These are phyloP conservation scores for Arthrobotrys sphaeroides DNA, from an alignment of 2,329 filamentous ascomycete species.

Conservation along the genomic window DNA sequence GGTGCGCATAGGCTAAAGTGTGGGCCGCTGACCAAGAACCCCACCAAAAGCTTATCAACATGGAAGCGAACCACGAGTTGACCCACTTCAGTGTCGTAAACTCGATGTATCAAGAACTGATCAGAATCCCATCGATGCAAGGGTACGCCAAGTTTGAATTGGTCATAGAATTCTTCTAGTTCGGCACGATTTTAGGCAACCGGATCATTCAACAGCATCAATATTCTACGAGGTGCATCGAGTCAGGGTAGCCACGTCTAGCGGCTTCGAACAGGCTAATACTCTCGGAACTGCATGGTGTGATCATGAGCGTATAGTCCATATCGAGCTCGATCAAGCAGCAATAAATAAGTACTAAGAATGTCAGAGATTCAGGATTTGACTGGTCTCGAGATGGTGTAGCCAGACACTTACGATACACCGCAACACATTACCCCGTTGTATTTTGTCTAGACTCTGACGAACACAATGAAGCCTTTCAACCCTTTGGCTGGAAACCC, in stretches of 20 bases:
- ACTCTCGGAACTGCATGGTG: neutral
- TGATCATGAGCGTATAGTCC: neutral
- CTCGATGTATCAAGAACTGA: too few relatives aligned
- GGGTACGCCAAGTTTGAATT: too few relatives aligned
- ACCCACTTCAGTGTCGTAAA: too few relatives aligned
- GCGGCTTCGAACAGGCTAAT: neutral
- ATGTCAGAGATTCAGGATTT: neutral
- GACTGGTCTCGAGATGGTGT: too few relatives aligned
- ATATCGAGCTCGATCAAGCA: neutral
- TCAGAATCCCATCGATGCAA: too few relatives aligned
- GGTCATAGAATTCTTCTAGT: neutral
- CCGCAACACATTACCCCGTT: constrained; percentile 15
- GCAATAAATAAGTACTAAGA: neutral
- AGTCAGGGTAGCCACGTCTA: neutral
- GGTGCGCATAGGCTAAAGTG: constrained; percentile 41
- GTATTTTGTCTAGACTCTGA: neutral
- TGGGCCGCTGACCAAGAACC: neutral
- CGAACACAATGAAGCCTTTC: constrained; percentile 30
- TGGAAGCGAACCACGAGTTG: neutral
- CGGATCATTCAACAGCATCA: neutral
- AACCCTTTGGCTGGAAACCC: constrained; percentile 52
- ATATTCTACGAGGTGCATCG: too few relatives aligned
- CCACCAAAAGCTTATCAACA: constrained; percentile 9
- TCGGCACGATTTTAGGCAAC: constrained; percentile 8
- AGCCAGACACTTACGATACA: too few relatives aligned